A percentile compares a stretch with the other conserved stretches of the same genome.
Conservation (phyloP, 2,329 filamentous ascomycete genomes). For the Xylaria sp. region DNA sequence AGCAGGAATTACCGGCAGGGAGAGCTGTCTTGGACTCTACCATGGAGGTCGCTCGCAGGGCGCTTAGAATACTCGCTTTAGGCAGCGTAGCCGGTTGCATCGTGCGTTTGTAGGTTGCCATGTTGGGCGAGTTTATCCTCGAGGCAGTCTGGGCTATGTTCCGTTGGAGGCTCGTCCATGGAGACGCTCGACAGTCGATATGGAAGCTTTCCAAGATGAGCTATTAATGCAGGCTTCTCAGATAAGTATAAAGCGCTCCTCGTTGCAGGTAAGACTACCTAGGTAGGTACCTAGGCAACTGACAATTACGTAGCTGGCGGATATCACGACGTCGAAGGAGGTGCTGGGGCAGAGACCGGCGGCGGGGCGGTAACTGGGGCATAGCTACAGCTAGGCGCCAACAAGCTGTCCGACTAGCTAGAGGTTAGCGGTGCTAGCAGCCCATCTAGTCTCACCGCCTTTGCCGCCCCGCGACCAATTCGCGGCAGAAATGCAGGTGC, state of each 20-base stretch:
- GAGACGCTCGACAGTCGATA: not conserved
- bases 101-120: slow-evolving; percentile 49
- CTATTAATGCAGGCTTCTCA: not conserved
- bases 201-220: not conserved
- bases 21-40: slow-evolving; percentile 77
- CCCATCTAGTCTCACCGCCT: slow-evolving; percentile 24
- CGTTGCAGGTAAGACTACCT: not conserved
- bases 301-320: slow-evolving; percentile 2
- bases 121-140: slow-evolving; percentile 25
- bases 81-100: slow-evolving; percentile 42
- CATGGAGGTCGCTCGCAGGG: slow-evolving; percentile 81
- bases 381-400: not conserved
- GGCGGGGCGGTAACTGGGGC: not conserved
- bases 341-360: not conserved
- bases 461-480: slow-evolving; percentile 23
- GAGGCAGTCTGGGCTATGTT: not conserved
- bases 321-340: not conserved
- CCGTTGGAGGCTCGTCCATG: slow-evolving; percentile 12
- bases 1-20: slow-evolving; percentile 70
- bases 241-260: not conserved
- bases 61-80: slow-evolving; percentile 69
- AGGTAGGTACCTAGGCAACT: too few relatives aligned
- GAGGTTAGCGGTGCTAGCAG: not conserved
- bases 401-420: not conserved
- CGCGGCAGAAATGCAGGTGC: slow-evolving; percentile 18